Conservation (phyloP, 2,329 filamentous ascomycete species). For the Colletotrichum tanaceti region DNA sequence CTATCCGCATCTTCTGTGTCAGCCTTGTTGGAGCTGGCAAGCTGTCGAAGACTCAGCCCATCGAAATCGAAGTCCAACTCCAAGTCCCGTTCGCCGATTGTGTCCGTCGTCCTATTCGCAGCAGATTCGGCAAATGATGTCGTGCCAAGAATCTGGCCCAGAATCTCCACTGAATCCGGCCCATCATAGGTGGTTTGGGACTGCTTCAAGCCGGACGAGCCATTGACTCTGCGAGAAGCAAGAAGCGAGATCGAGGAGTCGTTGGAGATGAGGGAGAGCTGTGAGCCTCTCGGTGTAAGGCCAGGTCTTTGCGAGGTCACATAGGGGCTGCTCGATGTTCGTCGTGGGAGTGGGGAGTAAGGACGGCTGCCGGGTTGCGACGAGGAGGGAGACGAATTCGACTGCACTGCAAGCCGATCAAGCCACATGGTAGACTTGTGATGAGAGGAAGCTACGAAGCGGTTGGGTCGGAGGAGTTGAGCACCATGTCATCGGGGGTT, state of each 20-base stretch:
- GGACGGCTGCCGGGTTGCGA: conserved; percentile 71
- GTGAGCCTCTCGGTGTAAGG: conserved; percentile 78
- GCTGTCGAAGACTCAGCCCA: conserved; percentile 79
- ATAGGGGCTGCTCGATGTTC: conserved; percentile 76
- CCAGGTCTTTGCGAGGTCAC: conserved; percentile 75
- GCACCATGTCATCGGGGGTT: conserved; percentile 28
- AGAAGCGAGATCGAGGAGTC: conserved; percentile 83
- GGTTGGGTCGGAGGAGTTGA: not conserved
- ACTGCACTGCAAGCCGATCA: conserved; percentile 82
- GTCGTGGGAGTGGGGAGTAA: conserved; percentile 76
- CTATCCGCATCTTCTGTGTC: conserved; percentile 43
- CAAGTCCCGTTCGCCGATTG: conserved; percentile 64
- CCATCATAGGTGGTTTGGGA: conserved; percentile 63
- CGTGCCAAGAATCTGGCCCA: conserved; percentile 62
- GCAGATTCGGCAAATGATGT: conserved; percentile 41
- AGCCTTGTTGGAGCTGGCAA: conserved; percentile 59
- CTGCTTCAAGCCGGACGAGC: conserved; percentile 71
- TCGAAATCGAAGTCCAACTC: conserved; percentile 81
- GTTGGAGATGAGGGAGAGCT: conserved; percentile 79
- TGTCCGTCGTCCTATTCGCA: conserved; percentile 31
- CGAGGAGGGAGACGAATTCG: conserved; percentile 65
- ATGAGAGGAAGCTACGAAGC: conserved; percentile 36
- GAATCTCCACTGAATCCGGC: conserved; percentile 76
- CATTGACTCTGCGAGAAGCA: conserved; percentile 73
- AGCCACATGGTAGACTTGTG: conserved; percentile 77